These are phyloP conservation scores for Hypoxylon sp. DNA, from an alignment of 2,329 filamentous ascomycete genomes.

Conservation along the genomic window DNA sequence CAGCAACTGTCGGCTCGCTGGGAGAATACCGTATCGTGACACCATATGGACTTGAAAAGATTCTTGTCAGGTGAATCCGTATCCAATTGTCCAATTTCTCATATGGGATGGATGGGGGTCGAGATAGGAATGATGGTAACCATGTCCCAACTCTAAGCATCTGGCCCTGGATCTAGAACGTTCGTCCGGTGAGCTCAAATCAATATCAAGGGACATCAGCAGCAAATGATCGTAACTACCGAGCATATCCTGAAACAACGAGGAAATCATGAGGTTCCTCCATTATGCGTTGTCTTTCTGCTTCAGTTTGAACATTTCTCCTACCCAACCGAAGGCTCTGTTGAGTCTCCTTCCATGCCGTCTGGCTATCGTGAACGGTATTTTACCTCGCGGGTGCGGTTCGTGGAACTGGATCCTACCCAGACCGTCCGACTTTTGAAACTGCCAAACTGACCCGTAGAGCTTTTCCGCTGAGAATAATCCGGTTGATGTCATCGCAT, in stretches of 20 bases:
- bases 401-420: slow-evolving; percentile 71
- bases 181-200: not conserved
- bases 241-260: not conserved
- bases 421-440: slow-evolving; percentile 61
- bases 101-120: too few species aligned
- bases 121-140: too few species aligned
- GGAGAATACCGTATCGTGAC: too few species aligned
- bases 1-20: too few species aligned
- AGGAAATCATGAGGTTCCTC: not conserved
- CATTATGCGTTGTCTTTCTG: not conserved
- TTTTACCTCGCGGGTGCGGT: slow-evolving; percentile 67
- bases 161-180: not conserved
- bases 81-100: too few species aligned
- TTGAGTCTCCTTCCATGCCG: slow-evolving; percentile 63
- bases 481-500: slow-evolving; percentile 63
- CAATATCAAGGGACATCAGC: not conserved
- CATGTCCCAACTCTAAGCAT: too few species aligned
- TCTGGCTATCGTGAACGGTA: slow-evolving; percentile 62
- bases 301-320: slow-evolving; percentile 57
- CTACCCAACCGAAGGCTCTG: slow-evolving; percentile 65
- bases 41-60: too few species aligned
- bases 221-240: not conserved
- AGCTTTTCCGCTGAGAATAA: slow-evolving; percentile 67
- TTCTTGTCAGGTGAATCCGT: too few species aligned
- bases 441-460: slow-evolving; percentile 73